Evolutionary conservation across 345 rosid genomes (phyloP).

Genomic region (Anastatica hierochuntica): DNA sequence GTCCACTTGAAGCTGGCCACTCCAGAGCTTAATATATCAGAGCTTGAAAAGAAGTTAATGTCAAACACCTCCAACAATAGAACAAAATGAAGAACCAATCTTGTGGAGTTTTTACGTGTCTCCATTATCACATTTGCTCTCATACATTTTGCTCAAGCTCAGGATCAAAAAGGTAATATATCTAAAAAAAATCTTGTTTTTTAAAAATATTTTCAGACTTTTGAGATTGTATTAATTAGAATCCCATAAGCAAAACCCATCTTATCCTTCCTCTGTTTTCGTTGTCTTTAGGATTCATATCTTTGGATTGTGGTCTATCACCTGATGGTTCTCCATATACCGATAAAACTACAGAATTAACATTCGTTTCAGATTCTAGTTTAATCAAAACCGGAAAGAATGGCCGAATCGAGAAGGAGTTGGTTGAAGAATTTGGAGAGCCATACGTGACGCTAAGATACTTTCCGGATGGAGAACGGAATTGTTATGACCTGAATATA

Average conservation of each 20-base stretch:
- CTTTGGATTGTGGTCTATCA: constrained; percentile 28
- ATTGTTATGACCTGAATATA: constrained; percentile 25
- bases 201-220: no score
- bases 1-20: no score
- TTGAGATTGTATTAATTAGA: no score
- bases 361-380: constrained; percentile 23
- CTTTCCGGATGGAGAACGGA: constrained; percentile 32
- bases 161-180: constrained; percentile 34
- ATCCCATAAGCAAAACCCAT: not conserved
- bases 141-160: constrained; percentile 14
- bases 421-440: not conserved
- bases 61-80: not conserved
- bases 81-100: not conserved
- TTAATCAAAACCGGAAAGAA: constrained; percentile 9
- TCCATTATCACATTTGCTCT: not conserved
- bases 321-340: constrained; percentile 1
- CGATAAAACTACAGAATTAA: constrained; percentile 10
- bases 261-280: no score
- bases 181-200: not conserved
- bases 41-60: not conserved
- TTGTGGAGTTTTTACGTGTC: not conserved
- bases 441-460: constrained; percentile 2
- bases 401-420: not conserved
- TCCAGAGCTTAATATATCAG: no score
- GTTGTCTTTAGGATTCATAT: constrained; percentile 24